A percentile compares a stretch with the other conserved stretches of the same genome.
These are phyloP conservation scores for Imleria badia DNA, from an alignment of 768 basidiomycete species.

Conservation along the genomic window DNA sequence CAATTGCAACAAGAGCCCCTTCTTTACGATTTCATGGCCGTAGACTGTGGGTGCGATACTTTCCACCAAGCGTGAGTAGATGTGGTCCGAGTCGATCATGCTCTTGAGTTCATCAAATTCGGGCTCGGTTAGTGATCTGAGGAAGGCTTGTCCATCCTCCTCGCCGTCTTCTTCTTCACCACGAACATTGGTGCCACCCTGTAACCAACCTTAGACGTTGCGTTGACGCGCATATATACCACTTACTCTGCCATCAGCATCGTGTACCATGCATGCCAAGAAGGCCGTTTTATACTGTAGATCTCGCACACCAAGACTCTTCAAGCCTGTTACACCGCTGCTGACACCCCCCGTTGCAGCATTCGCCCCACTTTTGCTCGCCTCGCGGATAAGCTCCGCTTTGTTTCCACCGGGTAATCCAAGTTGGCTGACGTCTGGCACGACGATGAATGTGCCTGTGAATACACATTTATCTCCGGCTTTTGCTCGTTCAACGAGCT, in stretches of 20 bases:
- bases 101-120: slow-evolving; percentile 93
- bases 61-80: slow-evolving; percentile 90
- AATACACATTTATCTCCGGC: slow-evolving; percentile 99
- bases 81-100: slow-evolving; percentile 94
- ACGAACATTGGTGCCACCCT: slow-evolving; percentile 86
- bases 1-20: slow-evolving; percentile 90
- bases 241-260: slow-evolving; percentile 84
- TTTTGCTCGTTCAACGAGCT: slow-evolving; percentile 98
- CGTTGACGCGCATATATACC: neutral
- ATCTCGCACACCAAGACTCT: slow-evolving; percentile 92
- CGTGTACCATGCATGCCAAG: slow-evolving; percentile 95
- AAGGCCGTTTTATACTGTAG: slow-evolving; percentile 99
- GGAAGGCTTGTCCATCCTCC: slow-evolving; percentile 78
- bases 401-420: slow-evolving; percentile 93
- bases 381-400: slow-evolving; percentile 87
- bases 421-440: slow-evolving; percentile 96
- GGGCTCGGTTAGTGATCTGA: slow-evolving; percentile 85
- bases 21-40: slow-evolving; percentile 99
- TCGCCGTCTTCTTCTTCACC: slow-evolving; percentile 85
- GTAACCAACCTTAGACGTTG: slow-evolving; percentile 1
- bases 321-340: slow-evolving; percentile 89
- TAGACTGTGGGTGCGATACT: slow-evolving; percentile 98
- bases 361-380: slow-evolving; percentile 61
- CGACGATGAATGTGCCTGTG: slow-evolving; percentile 96
- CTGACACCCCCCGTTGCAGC: slow-evolving; percentile 62